Base-by-base conservation (phyloP, 208 protist species). In the Trypanosoma mega region DNA sequence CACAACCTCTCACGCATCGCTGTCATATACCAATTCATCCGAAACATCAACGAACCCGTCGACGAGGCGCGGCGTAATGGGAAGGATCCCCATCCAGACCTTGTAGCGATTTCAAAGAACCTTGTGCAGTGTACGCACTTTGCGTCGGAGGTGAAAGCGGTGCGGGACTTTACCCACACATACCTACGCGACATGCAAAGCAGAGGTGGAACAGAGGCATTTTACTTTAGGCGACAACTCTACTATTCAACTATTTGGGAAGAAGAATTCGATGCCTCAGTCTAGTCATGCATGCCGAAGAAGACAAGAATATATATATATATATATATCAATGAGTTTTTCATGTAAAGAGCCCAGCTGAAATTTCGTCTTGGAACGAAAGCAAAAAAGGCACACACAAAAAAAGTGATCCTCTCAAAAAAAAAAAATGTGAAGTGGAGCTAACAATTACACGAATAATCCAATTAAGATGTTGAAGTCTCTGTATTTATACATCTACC, bases 231-330 rank as follows among this genome's bases (percentile, higher is more conserved):
- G 52, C 73, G 80, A 11, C 84, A 92, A 70, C 65, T 92, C 3
- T 95, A 86, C 75, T 92, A 75, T 58, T 58, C 67, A 49, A 95
- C 88, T 2, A 70, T 65, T 41, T 95, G 82, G 80, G 80, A 92
- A 34, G 75, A 39, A 11, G 85, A 92, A 65, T 95, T 81, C 61
- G 29, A 85, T 18, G 88, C 83, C 2, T 57, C 68, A 24, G 77
- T 90, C 21, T 76, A 80, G 43, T 5, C n/a, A n/a, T n/a, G n/a
- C n/a, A n/a, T n/a, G n/a, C n/a, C n/a, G n/a, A n/a, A n/a, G n/a
- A n/a, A n/a, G n/a, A n/a, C n/a, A n/a, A n/a, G n/a, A n/a, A n/a
- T n/a, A n/a, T n/a, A n/a, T n/a, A n/a, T n/a, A n/a, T n/a, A 3
- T 20, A 21, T 36, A 39, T n/a, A n/a, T n/a, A n/a, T n/a, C n/a